Evolutionary conservation across 768 basidiomycete genomes (phyloP).

Genomic region (Lyophyllum shimeji): DNA sequence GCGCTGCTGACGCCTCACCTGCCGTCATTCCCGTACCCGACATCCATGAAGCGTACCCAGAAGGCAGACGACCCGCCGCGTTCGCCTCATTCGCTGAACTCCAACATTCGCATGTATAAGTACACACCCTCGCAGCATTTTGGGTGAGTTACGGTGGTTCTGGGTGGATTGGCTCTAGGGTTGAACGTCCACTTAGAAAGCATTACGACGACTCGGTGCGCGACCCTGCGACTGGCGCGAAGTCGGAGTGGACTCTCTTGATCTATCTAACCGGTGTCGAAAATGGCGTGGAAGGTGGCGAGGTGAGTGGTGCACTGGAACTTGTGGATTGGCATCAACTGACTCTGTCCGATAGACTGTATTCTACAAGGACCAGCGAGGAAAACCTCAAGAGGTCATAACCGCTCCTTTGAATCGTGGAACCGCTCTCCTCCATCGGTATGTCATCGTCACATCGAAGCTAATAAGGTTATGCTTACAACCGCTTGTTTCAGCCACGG

Average conservation of each 20-base stretch:
- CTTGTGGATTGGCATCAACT: neutral
- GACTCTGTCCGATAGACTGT: constrained; percentile 47
- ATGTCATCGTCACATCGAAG: neutral
- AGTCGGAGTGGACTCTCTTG: constrained; percentile 77
- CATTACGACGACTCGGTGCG: constrained; percentile 76
- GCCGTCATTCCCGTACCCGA: constrained; percentile 48
- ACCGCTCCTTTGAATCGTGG: constrained; percentile 57
- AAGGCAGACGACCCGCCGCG: constrained; percentile 22
- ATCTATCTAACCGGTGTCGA: constrained; percentile 72
- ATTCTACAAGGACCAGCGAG: constrained; percentile 62
- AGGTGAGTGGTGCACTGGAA: constrained; percentile 34
- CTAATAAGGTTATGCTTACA: neutral
- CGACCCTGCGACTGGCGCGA: constrained; percentile 55
- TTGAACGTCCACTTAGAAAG: constrained; percentile 30
- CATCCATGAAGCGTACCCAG: constrained; percentile 32
- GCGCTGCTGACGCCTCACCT: constrained; percentile 54
- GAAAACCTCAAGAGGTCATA: constrained; percentile 48
- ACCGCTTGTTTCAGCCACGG: constrained; percentile 52
- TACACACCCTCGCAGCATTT: constrained; percentile 66
- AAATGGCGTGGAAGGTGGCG: constrained; percentile 73
- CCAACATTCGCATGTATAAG: constrained; percentile 74
- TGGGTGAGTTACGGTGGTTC: constrained; percentile 35
- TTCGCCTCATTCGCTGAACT: constrained; percentile 60
- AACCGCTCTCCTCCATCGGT: constrained; percentile 68
- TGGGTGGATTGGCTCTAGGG: neutral